A percentile compares a stretch with the other conserved stretches of the same genome.
Conservation (phyloP, 1,139 yeast genomes). For the Saccharomycopsis crataegensis region DNA sequence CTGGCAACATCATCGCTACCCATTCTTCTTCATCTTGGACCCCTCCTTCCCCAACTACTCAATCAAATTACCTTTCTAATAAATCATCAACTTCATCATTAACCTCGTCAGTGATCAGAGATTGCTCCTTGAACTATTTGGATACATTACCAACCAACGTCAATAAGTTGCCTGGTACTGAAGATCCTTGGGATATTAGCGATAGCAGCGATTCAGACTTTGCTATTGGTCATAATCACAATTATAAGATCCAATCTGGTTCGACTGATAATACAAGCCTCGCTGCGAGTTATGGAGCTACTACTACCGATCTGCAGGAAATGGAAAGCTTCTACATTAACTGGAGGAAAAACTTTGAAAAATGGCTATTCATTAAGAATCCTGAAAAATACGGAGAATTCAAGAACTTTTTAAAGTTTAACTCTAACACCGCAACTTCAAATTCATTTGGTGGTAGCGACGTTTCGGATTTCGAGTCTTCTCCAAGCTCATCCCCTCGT, state of each 20-base stretch:
- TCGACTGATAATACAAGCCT: background rate
- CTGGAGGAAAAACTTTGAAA: conserved; percentile 27
- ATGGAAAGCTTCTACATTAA: conserved; percentile 18
- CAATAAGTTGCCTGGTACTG: conserved; percentile 8
- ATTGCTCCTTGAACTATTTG: conserved; percentile 16
- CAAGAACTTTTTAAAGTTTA: conserved; percentile 25
- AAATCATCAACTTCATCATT: conserved; percentile 12
- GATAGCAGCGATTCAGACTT: background rate
- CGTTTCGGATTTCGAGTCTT: background rate
- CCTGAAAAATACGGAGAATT: conserved; percentile 27
- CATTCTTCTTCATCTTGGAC: background rate
- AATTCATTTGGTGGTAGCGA: background rate
- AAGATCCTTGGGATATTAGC: conserved; percentile 3
- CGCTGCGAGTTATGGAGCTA: background rate
- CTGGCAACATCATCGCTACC: background rate
- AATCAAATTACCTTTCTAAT: background rate
- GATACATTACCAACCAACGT: conserved; percentile 19
- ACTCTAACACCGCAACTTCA: conserved; percentile 14
- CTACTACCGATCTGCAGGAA: conserved; percentile 3
- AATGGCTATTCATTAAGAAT: conserved; percentile 27
- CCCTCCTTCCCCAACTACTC: background rate
- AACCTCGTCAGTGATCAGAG: conserved; percentile 4
- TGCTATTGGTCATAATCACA: background rate
- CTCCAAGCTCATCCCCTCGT: background rate
- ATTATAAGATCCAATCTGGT: background rate